Evolutionary conservation across 2,329 filamentous ascomycete genomes (phyloP).

Genomic region (Penicillium nordicum): DNA sequence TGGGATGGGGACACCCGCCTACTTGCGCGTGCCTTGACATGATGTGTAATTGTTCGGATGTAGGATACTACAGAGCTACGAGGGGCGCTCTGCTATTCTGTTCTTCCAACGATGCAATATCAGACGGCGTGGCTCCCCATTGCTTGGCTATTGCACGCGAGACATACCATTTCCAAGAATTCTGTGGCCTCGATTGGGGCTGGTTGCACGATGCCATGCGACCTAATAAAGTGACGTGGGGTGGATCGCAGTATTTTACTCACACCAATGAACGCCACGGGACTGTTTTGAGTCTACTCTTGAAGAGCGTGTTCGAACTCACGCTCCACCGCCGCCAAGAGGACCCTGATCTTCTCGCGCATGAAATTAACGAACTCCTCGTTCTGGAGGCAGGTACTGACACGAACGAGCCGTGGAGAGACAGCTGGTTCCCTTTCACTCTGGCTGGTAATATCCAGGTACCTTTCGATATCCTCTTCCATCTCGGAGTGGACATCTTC

Average conservation of each 20-base stretch:
- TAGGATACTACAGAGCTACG: background rate
- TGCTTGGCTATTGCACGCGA: slow-evolving; percentile 28
- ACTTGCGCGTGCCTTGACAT: background rate
- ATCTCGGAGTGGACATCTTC: slow-evolving; percentile 38
- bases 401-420: slow-evolving; percentile 9
- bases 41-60: background rate
- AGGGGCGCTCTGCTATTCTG: background rate
- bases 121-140: background rate
- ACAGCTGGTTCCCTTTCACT: slow-evolving; percentile 32
- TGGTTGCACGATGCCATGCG: slow-evolving; percentile 38
- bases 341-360: slow-evolving; percentile 27
- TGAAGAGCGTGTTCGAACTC: slow-evolving; percentile 37
- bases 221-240: slow-evolving; percentile 8
- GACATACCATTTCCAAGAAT: slow-evolving; percentile 28
- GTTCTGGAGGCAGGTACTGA: slow-evolving; percentile 21
- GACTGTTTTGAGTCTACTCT: slow-evolving; percentile 34
- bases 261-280: slow-evolving; percentile 32
- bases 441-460: slow-evolving; percentile 36
- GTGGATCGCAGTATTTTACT: slow-evolving; percentile 12
- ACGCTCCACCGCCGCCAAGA: slow-evolving; percentile 30
- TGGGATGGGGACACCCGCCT: background rate
- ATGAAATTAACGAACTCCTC: slow-evolving; percentile 37
- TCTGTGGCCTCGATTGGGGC: slow-evolving; percentile 33
- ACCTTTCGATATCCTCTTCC: slow-evolving; percentile 36
- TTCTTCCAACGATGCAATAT: slow-evolving; percentile 12